Conservation (phyloP, 495 filamentous ascomycete genomes). For the Penicillium samsonianum region DNA sequence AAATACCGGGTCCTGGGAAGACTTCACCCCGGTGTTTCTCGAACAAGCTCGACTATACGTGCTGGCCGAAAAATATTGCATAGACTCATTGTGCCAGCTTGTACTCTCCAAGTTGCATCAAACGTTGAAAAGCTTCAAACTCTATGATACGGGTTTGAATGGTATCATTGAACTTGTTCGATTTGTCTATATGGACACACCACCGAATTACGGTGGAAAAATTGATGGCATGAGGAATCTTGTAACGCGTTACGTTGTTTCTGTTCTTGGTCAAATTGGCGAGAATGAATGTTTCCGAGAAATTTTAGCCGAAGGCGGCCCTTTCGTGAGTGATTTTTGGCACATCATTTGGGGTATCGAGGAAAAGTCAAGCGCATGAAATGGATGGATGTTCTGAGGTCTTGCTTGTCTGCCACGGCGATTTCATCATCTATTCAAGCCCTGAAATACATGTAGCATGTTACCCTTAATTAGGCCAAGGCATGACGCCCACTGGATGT, state of each 20-base stretch:
- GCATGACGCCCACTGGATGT: too few species aligned
- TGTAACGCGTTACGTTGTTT: slow-evolving; percentile 24
- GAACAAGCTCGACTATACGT: slow-evolving; percentile 42
- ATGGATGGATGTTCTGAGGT: slow-evolving; percentile 1
- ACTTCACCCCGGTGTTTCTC: slow-evolving; percentile 41
- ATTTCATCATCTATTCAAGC: too few species aligned
- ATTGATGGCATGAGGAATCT: slow-evolving; percentile 20
- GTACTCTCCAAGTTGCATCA: slow-evolving; percentile 35
- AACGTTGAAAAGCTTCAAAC: slow-evolving; percentile 34
- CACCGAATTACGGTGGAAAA: not conserved
- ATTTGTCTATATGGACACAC: slow-evolving; percentile 36
- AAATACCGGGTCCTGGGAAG: slow-evolving; percentile 21
- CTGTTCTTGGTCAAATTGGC: slow-evolving; percentile 24
- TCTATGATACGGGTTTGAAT: slow-evolving; percentile 25
- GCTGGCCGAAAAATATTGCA: slow-evolving; percentile 40
- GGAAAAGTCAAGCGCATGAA: not conserved
- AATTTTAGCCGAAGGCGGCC: slow-evolving; percentile 28
- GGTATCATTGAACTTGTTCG: slow-evolving; percentile 37
- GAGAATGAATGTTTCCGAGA: slow-evolving; percentile 21
- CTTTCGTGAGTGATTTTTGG: slow-evolving; percentile 35
- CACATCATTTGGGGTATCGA: slow-evolving; percentile 12
- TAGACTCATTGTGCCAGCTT: slow-evolving; percentile 33
- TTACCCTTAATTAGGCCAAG: too few species aligned
- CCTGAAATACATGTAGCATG: too few species aligned
- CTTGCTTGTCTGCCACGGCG: not conserved